Percentiles rank a stretch among this genome's conserved stretches.
phyloP scores from a whole-genome alignment of 2,329 filamentous ascomycete genomes.

The Decorospora gaudefroyi region DNA sequence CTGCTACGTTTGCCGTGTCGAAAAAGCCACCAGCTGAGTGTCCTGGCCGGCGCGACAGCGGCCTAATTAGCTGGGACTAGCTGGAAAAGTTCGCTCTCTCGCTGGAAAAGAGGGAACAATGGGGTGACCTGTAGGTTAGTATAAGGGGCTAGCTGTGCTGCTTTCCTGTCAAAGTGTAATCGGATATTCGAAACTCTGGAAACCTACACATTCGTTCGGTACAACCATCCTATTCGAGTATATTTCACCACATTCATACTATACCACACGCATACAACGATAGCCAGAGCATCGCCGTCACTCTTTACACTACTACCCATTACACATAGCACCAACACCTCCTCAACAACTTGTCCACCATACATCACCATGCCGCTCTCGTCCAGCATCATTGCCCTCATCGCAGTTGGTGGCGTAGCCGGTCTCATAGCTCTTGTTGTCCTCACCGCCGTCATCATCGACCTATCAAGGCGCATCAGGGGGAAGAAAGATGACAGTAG shows the following conservation, averaged over 20 bases:
- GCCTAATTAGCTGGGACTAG: conserved; percentile 2
- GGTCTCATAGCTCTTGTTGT: conserved; percentile 17
- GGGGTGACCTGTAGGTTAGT: too few relatives aligned
- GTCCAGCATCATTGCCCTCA: conserved; percentile 14
- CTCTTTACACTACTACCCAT: too few relatives aligned
- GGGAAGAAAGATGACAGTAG: conserved; percentile 7
- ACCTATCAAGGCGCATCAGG: conserved; percentile 18
- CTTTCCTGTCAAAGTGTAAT: too few relatives aligned
- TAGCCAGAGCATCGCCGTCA: too few relatives aligned
- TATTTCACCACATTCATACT: too few relatives aligned
- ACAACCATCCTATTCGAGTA: too few relatives aligned
- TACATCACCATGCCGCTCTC: conserved; percentile 9
- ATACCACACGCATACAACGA: too few relatives aligned
- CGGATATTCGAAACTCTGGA: too few relatives aligned
- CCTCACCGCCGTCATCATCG: conserved; percentile 12
- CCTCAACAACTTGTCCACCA: not conserved
- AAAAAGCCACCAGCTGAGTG: conserved; percentile 5
- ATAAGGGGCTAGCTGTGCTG: too few relatives aligned
- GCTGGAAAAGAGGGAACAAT: not conserved
- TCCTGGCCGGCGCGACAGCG: not conserved
- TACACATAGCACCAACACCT: too few relatives aligned
- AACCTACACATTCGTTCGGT: too few relatives aligned
- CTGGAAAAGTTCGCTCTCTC: conserved; percentile 1
- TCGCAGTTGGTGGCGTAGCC: conserved; percentile 14
- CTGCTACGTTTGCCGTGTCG: not conserved